Evolutionary conservation across 768 basidiomycete genomes (phyloP), one percentile per base, ranked within the genome.

Genomic region (Saitozyma podzolica): DNA sequence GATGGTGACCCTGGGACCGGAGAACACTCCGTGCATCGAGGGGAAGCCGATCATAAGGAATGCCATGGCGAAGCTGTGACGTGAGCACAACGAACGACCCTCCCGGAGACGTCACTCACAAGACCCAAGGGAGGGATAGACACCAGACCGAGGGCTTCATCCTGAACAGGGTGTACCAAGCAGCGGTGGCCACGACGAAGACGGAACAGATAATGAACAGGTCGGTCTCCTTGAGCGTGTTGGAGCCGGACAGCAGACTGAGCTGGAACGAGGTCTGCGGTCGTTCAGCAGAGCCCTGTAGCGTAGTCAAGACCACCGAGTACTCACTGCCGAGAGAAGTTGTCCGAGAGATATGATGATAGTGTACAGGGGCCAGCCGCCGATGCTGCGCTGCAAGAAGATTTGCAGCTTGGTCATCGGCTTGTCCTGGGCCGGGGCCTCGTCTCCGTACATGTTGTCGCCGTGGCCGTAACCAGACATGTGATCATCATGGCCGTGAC

Each of bases 21-120:
- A 81, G 53, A 94, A 83, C 8, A 84, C 80, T 8, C 82, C 75
- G 17, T 85, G 80, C 45, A 95, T 80, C 0, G 92, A 91, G 2
- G 93, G 93, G 9, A 96, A 80, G 54, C 88, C 92, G 65, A 96
- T 93, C 72, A 95, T 73, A 83, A 95, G 88, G 84, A 96, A 96
- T 0, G 91, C 92, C 19, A 91, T 77, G 47, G 86, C 90, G 77
- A 91, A 96, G 84, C 76, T 77, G 49, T 51, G 41, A 9, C n/a
- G 29, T 54, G 56, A 63, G 62, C 50, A 47, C 37, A 17, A 19
- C 39, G 14, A 40, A 17, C 13, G 8, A 61, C 42, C 6, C 19
- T 19, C 10, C 9, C 17, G 45, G 45, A 19, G 51, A 51, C 5
- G 11, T 1, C 1, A 75, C 76, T 72, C 48, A 77, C 70, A 94